A percentile compares a stretch with the other conserved stretches of the same genome.
Evolutionary conservation across 2,329 filamentous ascomycete species (phyloP).

Genomic region (Neocucurbitaria cava): DNA sequence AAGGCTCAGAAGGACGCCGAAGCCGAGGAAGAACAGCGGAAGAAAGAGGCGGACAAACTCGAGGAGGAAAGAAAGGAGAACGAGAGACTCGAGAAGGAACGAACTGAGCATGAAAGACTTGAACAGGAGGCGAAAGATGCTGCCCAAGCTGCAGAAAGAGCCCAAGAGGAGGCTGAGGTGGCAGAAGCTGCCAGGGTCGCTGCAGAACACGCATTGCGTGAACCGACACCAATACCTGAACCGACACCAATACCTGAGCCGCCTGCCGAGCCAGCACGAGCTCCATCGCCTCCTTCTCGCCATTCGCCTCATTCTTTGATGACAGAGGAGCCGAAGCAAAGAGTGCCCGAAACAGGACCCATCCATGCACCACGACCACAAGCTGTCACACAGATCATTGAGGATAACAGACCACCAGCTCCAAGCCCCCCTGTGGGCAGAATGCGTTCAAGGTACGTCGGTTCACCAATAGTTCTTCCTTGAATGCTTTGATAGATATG

Average conservation of each 20-base stretch:
- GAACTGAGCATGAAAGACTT: conserved; percentile 6
- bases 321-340: conserved; percentile 26
- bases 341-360: conserved; percentile 20
- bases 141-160: conserved; percentile 1
- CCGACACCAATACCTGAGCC: not conserved
- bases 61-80: too few relatives aligned
- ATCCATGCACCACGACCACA: conserved; percentile 20
- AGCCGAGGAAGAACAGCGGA: not conserved
- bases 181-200: conserved; percentile 10
- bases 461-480: conserved; percentile 1
- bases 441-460: conserved; percentile 29
- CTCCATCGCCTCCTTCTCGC: conserved; percentile 17
- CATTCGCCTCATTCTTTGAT: conserved; percentile 29
- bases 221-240: conserved; percentile 2
- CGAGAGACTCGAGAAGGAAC: conserved; percentile 5
- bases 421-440: conserved; percentile 43
- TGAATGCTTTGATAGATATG: not conserved
- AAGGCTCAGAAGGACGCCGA: not conserved
- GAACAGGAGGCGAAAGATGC: conserved; percentile 11
- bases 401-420: conserved; percentile 43
- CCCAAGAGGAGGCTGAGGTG: conserved; percentile 10
- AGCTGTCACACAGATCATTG: conserved; percentile 28
- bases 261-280: conserved; percentile 16
- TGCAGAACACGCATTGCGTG: conserved; percentile 14
- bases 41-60: conserved; percentile 1